Evolutionary conservation across 345 rosid genomes (phyloP).

Genomic region (Gossypium thurberi): DNA sequence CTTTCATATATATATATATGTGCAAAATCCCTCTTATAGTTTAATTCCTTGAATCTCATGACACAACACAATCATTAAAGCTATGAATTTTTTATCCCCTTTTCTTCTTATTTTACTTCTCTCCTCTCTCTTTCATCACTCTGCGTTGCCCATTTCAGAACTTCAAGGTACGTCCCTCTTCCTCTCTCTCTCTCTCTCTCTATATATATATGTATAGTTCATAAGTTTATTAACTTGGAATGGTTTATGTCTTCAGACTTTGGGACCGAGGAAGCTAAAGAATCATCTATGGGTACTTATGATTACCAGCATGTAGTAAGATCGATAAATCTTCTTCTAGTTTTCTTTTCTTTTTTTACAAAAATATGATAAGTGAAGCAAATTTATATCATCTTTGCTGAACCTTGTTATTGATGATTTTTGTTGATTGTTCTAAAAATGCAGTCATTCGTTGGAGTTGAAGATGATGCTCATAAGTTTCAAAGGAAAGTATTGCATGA

Average conservation of each 20-base stretch:
- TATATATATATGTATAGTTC: background rate
- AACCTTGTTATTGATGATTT: background rate
- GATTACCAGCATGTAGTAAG: background rate
- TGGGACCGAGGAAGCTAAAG: background rate
- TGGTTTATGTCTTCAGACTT: background rate
- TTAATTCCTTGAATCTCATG: background rate
- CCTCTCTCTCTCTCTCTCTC: background rate
- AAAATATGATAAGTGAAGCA: background rate
- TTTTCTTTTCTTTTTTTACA: too few species aligned
- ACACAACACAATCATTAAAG: conserved; percentile 2
- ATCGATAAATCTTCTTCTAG: background rate
- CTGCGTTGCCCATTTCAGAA: background rate
- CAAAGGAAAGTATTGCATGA: conserved; percentile 13
- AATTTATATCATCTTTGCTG: background rate
- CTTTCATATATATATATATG: background rate
- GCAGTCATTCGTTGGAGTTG: conserved; percentile 1
- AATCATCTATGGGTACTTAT: background rate
- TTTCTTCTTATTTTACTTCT: conserved; percentile 2
- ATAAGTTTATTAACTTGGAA: background rate
- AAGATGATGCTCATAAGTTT: background rate
- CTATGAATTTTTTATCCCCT: conserved; percentile 9
- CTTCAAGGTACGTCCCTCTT: background rate
- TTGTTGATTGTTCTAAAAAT: background rate
- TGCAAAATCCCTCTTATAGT: background rate
- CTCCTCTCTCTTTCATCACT: background rate